Evolutionary conservation across 2,329 filamentous ascomycete species (phyloP).

Genomic region (Colletotrichum cordylinicola): DNA sequence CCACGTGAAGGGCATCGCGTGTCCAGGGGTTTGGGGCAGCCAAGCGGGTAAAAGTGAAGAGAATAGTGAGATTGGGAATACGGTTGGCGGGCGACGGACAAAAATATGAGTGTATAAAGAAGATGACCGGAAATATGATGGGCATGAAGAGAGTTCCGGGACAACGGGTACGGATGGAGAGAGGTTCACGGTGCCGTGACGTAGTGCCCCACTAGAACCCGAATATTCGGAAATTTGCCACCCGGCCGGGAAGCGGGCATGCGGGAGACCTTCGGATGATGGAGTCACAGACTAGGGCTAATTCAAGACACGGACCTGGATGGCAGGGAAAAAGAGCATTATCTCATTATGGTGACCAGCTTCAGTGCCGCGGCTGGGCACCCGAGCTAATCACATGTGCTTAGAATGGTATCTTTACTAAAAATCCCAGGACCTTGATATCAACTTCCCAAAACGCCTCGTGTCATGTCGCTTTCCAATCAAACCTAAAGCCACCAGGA

Average conservation of each 20-base stretch:
- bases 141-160: not conserved
- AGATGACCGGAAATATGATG: not conserved
- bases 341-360: conserved; percentile 6
- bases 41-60: not conserved
- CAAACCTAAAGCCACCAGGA: not conserved
- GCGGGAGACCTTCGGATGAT: not conserved
- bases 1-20: not conserved
- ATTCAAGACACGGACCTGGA: not conserved
- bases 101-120: not conserved
- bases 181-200: conserved; percentile 2
- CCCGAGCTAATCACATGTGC: not conserved
- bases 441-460: not conserved
- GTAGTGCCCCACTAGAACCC: conserved; percentile 12
- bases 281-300: not conserved
- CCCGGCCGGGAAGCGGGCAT: not conserved
- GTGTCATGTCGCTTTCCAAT: not conserved
- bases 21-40: not conserved
- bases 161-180: not conserved
- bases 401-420: conserved; percentile 19
- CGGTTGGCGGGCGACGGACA: not conserved
- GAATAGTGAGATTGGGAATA: not conserved
- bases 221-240: conserved; percentile 3
- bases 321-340: not conserved
- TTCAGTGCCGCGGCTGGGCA: not conserved
- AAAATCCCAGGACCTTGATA: not conserved